Evolutionary conservation across 192 early-diverging fungal species (phyloP), one percentile per base, ranked within the genome.

Genomic region (Podila horticola): DNA sequence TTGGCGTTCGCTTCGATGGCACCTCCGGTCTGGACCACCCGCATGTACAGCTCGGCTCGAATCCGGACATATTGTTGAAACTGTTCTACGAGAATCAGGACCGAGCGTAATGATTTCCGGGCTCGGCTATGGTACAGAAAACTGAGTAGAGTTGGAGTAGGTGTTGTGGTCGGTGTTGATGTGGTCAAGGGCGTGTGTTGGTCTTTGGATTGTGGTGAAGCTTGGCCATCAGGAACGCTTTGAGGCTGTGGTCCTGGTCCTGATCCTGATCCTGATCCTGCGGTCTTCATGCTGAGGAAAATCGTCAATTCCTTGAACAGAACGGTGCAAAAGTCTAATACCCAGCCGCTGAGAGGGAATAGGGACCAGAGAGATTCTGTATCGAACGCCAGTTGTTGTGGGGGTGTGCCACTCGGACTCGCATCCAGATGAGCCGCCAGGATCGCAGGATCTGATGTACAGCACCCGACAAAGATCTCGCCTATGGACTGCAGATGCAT

Each of bases 401-500:
- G 77, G 41, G 70, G 70, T 65, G 57, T 15, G 1, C 36, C 31
- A 5, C 69, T n/a, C 29, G 77, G 50, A 24, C 30, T 61, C 0
- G 52, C 70, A 15, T 81, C 77, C 71, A 81, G 36, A 45, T 81
- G 71, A 15, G 65, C 52, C 9, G 70, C 71, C 1, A 81, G 38
- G 6, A 60, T 69, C 11, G 67, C 62, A 4, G 71, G 66, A 24
- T 81, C 67, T 1, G 77, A 81, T 3, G 66, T 81, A 45, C 77
- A 81, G 67, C 77, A 81, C 30, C 77, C 77, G 17, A 57, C 52
- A 22, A 81, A 69, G 22, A 69, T 62, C 67, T 81, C 77, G 36
- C 77, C 77, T 33, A 81, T 73, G n/a, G 77, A 81, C 31, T 81
- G 77, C 17, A 81, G 62, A 41, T 81, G 77, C 19, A 81, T 38